Percentiles rank a stretch among this genome's conserved stretches.
Conservation (phyloP, 768 basidiomycete species). For the Pisolithus tinctorius region DNA sequence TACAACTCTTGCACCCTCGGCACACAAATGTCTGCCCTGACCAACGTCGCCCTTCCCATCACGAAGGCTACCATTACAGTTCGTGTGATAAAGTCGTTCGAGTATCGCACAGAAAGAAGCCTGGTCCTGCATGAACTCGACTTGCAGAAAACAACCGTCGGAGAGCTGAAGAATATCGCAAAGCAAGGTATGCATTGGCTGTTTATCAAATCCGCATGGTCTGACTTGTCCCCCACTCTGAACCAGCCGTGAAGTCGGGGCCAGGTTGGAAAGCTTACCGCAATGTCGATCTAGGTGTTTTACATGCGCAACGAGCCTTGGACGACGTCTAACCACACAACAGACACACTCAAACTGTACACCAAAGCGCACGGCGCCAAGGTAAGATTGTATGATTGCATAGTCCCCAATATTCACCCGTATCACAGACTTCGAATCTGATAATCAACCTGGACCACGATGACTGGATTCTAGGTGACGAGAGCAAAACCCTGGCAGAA, state of each 20-base stretch:
- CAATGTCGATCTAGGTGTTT: constrained; percentile 57
- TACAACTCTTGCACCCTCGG: constrained; percentile 27
- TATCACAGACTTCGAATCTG: constrained; percentile 80
- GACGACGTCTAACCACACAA: constrained; percentile 2
- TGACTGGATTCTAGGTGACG: constrained; percentile 81
- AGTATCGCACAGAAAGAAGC: constrained; percentile 82
- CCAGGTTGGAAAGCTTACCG: constrained; percentile 88
- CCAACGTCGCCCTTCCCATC: constrained; percentile 59
- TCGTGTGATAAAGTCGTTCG: constrained; percentile 92
- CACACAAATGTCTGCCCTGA: constrained; percentile 28
- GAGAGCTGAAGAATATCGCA: constrained; percentile 65
- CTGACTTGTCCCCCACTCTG: constrained; percentile 4
- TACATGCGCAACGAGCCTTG: neutral
- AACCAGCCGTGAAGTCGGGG: constrained; percentile 61
- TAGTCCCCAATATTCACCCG: no score
- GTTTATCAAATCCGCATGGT: neutral
- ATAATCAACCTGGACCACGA: constrained; percentile 98
- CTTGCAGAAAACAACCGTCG: constrained; percentile 73
- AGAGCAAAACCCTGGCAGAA: constrained; percentile 54
- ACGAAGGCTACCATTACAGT: constrained; percentile 83
- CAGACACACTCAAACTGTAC: constrained; percentile 93
- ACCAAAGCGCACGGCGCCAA: constrained; percentile 93
- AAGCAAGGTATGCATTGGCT: constrained; percentile 46
- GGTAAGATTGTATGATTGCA: constrained; percentile 33
- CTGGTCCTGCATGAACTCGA: constrained; percentile 80